These are phyloP conservation scores for Pleurozium schreberi DNA, from an alignment of 225 moss, liverwort and hornwort genomes.

Conservation along the genomic window DNA sequence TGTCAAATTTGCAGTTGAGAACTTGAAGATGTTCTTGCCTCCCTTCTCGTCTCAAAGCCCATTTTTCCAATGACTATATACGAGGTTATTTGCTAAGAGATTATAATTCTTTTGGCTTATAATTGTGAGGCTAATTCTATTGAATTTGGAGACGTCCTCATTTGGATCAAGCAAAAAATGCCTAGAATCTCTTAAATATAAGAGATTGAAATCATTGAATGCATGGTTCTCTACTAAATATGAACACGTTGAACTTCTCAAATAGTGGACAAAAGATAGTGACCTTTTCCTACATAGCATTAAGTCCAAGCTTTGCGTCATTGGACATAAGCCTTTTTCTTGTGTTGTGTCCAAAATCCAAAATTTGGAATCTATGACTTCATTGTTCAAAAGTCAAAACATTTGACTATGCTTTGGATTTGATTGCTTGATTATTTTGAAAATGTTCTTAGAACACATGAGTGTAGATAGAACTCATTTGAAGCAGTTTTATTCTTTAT, in stretches of 20 bases:
- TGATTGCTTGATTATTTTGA: not conserved
- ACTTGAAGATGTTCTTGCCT: not conserved
- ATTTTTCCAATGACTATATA: not conserved
- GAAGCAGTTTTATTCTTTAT: not conserved
- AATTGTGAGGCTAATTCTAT: too few relatives aligned
- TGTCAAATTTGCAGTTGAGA: fast-evolving
- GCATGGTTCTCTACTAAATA: not conserved
- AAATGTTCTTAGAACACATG: not conserved
- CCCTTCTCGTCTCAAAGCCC: not conserved
- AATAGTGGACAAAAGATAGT: not conserved
- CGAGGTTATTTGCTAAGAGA: too few relatives aligned
- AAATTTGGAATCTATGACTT: too few relatives aligned
- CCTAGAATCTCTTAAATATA: not conserved
- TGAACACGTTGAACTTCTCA: not conserved
- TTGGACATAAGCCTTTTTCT: not conserved
- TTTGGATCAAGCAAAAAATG: not conserved
- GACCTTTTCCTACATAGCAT: not conserved
- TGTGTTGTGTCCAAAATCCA: not conserved
- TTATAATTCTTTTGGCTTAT: not conserved
- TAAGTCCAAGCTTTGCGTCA: not conserved
- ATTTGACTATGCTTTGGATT: not conserved
- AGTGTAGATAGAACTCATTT: not conserved
- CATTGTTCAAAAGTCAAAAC: not conserved
- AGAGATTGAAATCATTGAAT: too few relatives aligned
- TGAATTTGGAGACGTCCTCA: too few relatives aligned